A percentile compares a stretch with the other conserved stretches of the same genome.
Evolutionary conservation across 2,329 filamentous ascomycete genomes (phyloP).

Genomic region (Colletotrichum cuscutae): DNA sequence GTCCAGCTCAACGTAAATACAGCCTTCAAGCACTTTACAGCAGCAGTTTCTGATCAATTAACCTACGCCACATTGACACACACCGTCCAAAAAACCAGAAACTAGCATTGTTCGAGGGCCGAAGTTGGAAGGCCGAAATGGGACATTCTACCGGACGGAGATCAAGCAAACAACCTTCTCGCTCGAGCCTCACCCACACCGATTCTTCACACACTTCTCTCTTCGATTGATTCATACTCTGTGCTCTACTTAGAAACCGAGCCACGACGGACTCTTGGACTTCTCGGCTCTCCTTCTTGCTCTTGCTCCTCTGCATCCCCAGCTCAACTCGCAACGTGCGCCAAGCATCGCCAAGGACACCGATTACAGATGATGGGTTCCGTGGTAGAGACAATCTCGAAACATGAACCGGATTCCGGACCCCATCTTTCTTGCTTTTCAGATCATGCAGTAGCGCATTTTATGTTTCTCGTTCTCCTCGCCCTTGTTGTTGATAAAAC

Average conservation of each 20-base stretch:
- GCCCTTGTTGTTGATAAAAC: neutral
- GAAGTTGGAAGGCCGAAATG: neutral
- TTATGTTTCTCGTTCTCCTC: neutral
- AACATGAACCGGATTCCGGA: conserved; percentile 21
- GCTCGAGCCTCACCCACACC: neutral
- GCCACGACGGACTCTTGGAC: neutral
- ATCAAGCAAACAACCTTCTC: neutral
- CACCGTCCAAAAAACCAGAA: conserved; percentile 26
- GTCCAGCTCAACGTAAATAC: neutral
- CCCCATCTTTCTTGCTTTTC: neutral
- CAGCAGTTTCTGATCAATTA: neutral
- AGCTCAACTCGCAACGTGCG: conserved; percentile 30
- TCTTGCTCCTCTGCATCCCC: neutral
- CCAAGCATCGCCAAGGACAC: conserved; percentile 29
- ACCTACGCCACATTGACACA: conserved; percentile 31
- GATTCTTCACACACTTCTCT: neutral
- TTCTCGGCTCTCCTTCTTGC: neutral
- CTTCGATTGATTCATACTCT: neutral
- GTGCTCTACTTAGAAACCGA: neutral
- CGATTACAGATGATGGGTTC: conserved; percentile 30
- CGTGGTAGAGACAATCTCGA: conserved; percentile 10
- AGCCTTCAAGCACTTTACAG: neutral
- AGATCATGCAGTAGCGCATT: conserved; percentile 1
- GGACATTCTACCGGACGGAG: neutral
- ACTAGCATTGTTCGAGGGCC: conserved; percentile 26